Conservation (phyloP, 140 eudicot genomes). For the Ambrosia hybrid region DNA sequence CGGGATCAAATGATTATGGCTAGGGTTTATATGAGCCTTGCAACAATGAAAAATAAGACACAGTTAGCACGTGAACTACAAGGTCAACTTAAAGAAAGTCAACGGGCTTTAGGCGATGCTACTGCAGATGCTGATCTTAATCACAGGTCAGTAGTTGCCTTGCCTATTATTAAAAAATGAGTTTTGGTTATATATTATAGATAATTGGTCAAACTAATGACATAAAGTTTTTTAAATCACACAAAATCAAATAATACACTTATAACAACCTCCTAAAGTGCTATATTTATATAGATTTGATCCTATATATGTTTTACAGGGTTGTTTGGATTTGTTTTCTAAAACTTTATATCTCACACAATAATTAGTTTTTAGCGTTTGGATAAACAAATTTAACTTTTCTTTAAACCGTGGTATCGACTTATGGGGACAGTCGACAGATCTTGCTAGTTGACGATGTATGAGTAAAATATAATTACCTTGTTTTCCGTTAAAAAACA, state of each 20-base stretch:
- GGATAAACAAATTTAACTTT: background rate
- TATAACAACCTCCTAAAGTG: slow-evolving; percentile 3
- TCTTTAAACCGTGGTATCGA: too few species aligned
- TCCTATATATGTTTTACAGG: background rate
- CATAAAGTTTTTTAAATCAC: background rate
- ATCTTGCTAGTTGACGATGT: too few species aligned
- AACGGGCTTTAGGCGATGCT: slow-evolving; percentile 76
- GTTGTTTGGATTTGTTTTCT: background rate
- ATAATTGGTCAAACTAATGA: slow-evolving; percentile 10
- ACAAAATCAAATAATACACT: background rate
- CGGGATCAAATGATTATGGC: slow-evolving; percentile 96
- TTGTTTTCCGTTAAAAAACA: too few species aligned
- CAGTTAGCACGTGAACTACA: slow-evolving; percentile 72
- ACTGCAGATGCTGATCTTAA: slow-evolving; percentile 72
- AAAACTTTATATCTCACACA: background rate
- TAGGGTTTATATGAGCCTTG: slow-evolving; percentile 78
- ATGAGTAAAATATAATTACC: too few species aligned
- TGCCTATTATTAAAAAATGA: background rate
- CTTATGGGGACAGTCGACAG: too few species aligned
- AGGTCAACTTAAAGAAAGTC: slow-evolving; percentile 79
- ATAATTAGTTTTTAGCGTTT: slow-evolving; percentile 7
- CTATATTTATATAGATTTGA: background rate
- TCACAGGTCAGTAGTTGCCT: slow-evolving; percentile 49
- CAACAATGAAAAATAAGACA: slow-evolving; percentile 70
- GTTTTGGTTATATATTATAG: slow-evolving; percentile 8